Evolutionary conservation across 495 filamentous ascomycete species (phyloP).

Genomic region (Lepidopterella palustris): DNA sequence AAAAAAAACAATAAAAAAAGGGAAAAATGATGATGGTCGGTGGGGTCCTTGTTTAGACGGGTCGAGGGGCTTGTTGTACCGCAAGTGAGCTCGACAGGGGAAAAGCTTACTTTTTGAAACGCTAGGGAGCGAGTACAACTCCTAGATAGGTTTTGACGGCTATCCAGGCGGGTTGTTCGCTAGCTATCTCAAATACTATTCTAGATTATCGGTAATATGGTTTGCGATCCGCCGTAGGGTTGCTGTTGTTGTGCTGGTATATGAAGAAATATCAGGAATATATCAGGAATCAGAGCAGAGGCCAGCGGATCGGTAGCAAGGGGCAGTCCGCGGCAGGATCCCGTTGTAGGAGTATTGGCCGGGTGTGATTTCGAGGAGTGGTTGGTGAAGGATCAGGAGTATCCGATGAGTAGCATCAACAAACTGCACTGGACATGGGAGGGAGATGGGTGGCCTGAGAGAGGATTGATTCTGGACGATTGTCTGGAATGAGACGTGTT

Average conservation of each 20-base stretch:
- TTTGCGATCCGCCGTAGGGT: conserved; percentile 2
- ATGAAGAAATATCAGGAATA: background rate
- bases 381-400: background rate
- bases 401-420: too few species aligned
- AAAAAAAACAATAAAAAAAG: too few species aligned
- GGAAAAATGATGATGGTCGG: too few species aligned
- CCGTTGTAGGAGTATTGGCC: conserved; percentile 1
- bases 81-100: background rate
- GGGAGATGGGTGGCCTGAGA: too few species aligned
- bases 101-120: background rate
- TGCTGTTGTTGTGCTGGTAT: background rate
- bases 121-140: background rate
- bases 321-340: conserved; percentile 4
- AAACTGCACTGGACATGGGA: background rate
- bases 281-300: too few species aligned
- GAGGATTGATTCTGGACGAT: background rate
- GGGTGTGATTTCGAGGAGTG: background rate
- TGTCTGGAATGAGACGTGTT: conserved; percentile 11
- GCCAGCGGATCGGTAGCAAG: conserved; percentile 25
- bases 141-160: background rate
- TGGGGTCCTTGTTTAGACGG: background rate
- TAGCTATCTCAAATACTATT: background rate
- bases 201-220: background rate
- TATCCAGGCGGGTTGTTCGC: background rate
- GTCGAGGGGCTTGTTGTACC: too few species aligned